Evolutionary conservation across 495 filamentous ascomycete species (phyloP), one percentile per base, ranked within the genome.

Genomic region (Xylaria palmicola): DNA sequence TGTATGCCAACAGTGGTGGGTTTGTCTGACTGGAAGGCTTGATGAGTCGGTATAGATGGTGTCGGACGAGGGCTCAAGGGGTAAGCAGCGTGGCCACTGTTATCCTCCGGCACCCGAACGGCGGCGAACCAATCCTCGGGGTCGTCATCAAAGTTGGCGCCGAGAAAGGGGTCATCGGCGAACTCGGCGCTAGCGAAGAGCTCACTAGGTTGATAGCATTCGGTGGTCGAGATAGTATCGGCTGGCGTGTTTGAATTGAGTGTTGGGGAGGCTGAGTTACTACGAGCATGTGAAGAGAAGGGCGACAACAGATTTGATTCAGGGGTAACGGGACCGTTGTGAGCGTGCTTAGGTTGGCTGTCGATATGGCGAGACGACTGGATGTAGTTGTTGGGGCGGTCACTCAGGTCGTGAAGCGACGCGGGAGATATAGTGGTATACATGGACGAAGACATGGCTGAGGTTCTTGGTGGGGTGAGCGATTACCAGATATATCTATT

Each of bases 141-240:
- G 29, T 53, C 48, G 39, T 48, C 43, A 27, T 56, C 58, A 45
- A 51, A 66, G 32, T 37, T 7, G 44, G 74, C 65, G 36, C 73
- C 71, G 39, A 75, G 69, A 61, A 77, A 77, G 8, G 71, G 72
- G 60, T 82, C 79, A 37, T 75, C 77, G 48, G 27, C 29, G 55
- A 59, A 65, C 36, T 70, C 63, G 55, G 75, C 74, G 65, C 70
- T 75, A 30, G 43, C 15, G 17, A 49, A 56, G 60, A 74, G 68
- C 30, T 77, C 72, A 63, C 75, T 76, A 6, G 73, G 71, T 57
- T 75, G 74, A 64, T 77, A 80, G 59, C 74, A 47, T 51, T 75
- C 78, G 49, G 75, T 63, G 9, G 72, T 70, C 8, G 72, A 74
- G 47, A 69, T 58, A 17, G 73, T 74, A 27, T 78, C 78, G 61